A percentile compares a stretch with the other conserved stretches of the same genome.
These are phyloP conservation scores for Phialocephala subalpina DNA, from an alignment of 2,329 filamentous ascomycete species.

Conservation along the genomic window DNA sequence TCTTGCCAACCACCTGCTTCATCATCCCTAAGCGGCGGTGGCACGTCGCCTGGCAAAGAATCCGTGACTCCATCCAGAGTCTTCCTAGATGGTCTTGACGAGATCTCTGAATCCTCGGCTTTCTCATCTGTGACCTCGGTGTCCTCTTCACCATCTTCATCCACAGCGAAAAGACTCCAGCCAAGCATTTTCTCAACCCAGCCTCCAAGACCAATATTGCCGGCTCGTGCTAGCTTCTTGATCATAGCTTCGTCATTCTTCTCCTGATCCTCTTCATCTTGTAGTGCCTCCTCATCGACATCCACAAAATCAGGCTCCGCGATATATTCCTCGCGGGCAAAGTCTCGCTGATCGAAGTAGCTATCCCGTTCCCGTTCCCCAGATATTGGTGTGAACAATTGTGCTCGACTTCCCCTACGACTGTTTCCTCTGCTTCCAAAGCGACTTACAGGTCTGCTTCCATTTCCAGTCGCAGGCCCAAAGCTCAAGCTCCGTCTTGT, in stretches of 20 bases:
- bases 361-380: conserved; percentile 52
- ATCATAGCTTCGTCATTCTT: conserved; percentile 65
- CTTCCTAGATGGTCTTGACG: conserved; percentile 35
- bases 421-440: conserved; percentile 52
- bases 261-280: conserved; percentile 59
- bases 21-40: conserved; percentile 57
- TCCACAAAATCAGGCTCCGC: conserved; percentile 69
- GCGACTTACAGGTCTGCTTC: conserved; percentile 58
- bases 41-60: conserved; percentile 51
- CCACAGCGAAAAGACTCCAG: conserved; percentile 69
- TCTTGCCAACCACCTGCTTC: conserved; percentile 71
- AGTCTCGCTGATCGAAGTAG: conserved; percentile 49
- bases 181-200: conserved; percentile 67
- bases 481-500: conserved; percentile 42
- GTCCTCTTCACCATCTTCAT: conserved; percentile 65
- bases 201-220: conserved; percentile 59
- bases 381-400: conserved; percentile 52
- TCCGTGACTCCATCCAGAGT: conserved; percentile 36
- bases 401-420: conserved; percentile 39
- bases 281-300: conserved; percentile 64
- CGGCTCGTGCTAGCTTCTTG: conserved; percentile 62
- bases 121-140: conserved; percentile 45
- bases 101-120: conserved; percentile 43
- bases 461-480: conserved; percentile 47
- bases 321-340: conserved; percentile 46